phyloP scores from a whole-genome alignment of 1,139 yeast species.

The Eremothecium cymbalariae region DNA sequence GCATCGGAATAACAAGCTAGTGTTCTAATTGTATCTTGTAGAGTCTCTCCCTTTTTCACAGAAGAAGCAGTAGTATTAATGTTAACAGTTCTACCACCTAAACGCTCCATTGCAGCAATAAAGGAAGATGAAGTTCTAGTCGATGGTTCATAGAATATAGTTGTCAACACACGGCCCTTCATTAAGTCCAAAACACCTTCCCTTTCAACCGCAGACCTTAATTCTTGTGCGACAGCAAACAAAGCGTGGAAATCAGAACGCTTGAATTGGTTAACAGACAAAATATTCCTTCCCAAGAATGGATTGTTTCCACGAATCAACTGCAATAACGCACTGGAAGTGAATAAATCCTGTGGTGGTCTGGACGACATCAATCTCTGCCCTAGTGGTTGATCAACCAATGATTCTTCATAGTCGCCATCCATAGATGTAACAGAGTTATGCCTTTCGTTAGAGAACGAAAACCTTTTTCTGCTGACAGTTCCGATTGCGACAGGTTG shows the following conservation, averaged over 20 bases:
- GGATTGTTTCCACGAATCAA: slow-evolving; percentile 77
- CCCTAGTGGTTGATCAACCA: slow-evolving; percentile 44
- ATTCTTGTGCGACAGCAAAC: slow-evolving; percentile 95
- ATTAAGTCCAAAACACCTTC: slow-evolving; percentile 87
- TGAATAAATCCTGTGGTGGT: slow-evolving; percentile 59
- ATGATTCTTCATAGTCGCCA: slow-evolving; percentile 43
- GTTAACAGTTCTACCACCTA: slow-evolving; percentile 95
- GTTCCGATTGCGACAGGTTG: slow-evolving; percentile 17
- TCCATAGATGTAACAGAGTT: slow-evolving; percentile 36
- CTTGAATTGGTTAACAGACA: slow-evolving; percentile 79
- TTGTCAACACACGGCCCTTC: slow-evolving; percentile 84
- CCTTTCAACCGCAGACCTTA: slow-evolving; percentile 95
- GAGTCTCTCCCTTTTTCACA: slow-evolving; percentile 95
- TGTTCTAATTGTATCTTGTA: slow-evolving; percentile 93
- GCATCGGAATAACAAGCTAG: slow-evolving; percentile 96
- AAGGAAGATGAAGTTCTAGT: slow-evolving; percentile 95
- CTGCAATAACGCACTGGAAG: slow-evolving; percentile 69
- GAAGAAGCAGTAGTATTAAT: slow-evolving; percentile 80
- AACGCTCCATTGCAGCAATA: slow-evolving; percentile 99
- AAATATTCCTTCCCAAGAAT: slow-evolving; percentile 77
- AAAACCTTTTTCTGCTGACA: slow-evolving; percentile 33
- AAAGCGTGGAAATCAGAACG: slow-evolving; percentile 85
- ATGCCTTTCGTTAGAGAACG: slow-evolving; percentile 41
- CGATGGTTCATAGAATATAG: slow-evolving; percentile 97
- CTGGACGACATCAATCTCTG: slow-evolving; percentile 59